phyloP scores from a whole-genome alignment of 2,329 filamentous ascomycete species.

The Thielaviopsis musarum region DNA sequence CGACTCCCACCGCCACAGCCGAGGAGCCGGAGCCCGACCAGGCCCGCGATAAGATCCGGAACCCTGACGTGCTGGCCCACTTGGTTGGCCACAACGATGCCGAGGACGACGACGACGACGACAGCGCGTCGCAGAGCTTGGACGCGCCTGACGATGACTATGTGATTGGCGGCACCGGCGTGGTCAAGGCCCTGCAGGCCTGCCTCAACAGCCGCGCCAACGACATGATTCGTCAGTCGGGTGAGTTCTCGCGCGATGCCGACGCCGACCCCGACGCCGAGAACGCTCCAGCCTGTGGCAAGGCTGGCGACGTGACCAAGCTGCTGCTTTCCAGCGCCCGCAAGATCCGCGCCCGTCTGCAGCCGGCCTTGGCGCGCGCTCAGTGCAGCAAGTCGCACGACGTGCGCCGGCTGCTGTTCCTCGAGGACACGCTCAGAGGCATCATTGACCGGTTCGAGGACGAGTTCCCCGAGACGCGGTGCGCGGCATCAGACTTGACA shows the following conservation, averaged over 20 bases:
- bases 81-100: constrained; percentile 56
- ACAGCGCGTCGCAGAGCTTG: constrained; percentile 23
- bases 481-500: background rate
- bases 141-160: constrained; percentile 80
- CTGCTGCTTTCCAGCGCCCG: constrained; percentile 73
- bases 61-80: constrained; percentile 68
- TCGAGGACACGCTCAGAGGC: constrained; percentile 72
- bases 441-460: constrained; percentile 95
- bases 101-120: constrained; percentile 45
- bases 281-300: constrained; percentile 29
- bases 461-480: constrained; percentile 73
- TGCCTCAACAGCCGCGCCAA: constrained; percentile 61
- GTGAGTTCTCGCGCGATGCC: constrained; percentile 17
- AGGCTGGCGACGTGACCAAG: constrained; percentile 85
- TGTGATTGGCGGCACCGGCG: constrained; percentile 85
- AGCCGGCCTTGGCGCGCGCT: constrained; percentile 65
- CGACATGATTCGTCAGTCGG: constrained; percentile 39
- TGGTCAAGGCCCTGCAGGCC: constrained; percentile 84
- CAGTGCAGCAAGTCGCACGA: constrained; percentile 53
- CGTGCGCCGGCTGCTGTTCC: constrained; percentile 70
- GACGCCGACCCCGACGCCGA: constrained; percentile 2
- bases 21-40: background rate
- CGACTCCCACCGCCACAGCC: constrained; percentile 23
- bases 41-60: constrained; percentile 20
- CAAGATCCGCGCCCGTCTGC: constrained; percentile 69